Conservation (phyloP, 2,329 filamentous ascomycete species). For the Tolypocladium capitatum region DNA sequence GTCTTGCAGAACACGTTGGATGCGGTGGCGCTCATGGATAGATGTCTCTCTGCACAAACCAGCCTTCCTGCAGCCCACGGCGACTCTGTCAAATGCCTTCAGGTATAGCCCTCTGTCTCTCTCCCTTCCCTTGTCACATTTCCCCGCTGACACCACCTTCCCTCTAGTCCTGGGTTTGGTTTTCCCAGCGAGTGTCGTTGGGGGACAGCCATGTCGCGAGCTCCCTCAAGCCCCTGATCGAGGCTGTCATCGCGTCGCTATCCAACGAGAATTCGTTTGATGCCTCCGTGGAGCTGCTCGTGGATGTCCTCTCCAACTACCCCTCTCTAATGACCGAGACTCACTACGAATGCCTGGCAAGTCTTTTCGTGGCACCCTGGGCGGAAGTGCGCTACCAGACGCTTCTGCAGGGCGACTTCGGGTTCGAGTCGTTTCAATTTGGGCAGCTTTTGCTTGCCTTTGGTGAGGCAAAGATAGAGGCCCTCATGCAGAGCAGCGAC, state of each 20-base stretch:
- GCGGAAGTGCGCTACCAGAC: conserved; percentile 40
- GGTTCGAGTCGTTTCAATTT: conserved; percentile 52
- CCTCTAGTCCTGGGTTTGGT: conserved; percentile 56
- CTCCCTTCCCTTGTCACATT: background rate
- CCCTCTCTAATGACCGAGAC: conserved; percentile 45
- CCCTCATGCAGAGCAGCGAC: conserved; percentile 40
- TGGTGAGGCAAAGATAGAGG: conserved; percentile 50
- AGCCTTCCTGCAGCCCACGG: conserved; percentile 25
- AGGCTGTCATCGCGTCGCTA: conserved; percentile 47
- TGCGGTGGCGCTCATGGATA: conserved; percentile 25
- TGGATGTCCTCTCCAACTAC: conserved; percentile 52
- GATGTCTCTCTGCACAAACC: conserved; percentile 19
- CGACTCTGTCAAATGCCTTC: conserved; percentile 47
- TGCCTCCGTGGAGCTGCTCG: conserved; percentile 48
- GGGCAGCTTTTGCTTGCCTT: conserved; percentile 55
- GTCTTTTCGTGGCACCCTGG: conserved; percentile 49
- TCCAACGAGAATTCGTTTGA: conserved; percentile 44
- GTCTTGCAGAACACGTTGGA: conserved; percentile 28
- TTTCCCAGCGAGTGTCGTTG: conserved; percentile 51
- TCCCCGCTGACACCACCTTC: background rate
- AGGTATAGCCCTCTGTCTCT: conserved; percentile 26
- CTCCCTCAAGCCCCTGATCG: conserved; percentile 46
- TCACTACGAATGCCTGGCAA: conserved; percentile 43
- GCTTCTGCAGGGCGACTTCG: conserved; percentile 45
- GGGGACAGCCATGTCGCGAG: conserved; percentile 43